These are phyloP conservation scores for Penicillium simplicissimum DNA, from an alignment of 495 filamentous ascomycete genomes.

Conservation along the genomic window DNA sequence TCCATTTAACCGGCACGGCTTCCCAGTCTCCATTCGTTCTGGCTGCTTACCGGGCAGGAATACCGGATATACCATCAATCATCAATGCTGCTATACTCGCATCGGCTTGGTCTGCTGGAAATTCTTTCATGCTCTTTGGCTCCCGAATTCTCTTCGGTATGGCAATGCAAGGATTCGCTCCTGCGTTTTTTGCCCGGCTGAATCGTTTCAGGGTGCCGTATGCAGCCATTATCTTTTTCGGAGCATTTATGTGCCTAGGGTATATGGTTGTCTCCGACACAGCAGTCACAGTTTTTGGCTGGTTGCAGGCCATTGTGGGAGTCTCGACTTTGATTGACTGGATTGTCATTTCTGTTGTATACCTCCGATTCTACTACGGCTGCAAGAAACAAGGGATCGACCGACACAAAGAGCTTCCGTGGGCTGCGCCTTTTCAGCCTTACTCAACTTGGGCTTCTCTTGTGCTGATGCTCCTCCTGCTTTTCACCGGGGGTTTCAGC, in stretches of 20 bases:
- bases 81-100: slow-evolving; percentile 52
- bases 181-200: slow-evolving; percentile 47
- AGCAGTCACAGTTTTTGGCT: slow-evolving; percentile 58
- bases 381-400: slow-evolving; percentile 48
- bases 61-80: slow-evolving; percentile 47
- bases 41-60: slow-evolving; percentile 36
- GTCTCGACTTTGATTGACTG: slow-evolving; percentile 54
- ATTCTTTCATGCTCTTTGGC: slow-evolving; percentile 50
- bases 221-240: slow-evolving; percentile 48
- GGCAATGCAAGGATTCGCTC: slow-evolving; percentile 41
- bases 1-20: slow-evolving; percentile 32
- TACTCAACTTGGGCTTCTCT: slow-evolving; percentile 50
- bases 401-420: slow-evolving; percentile 46
- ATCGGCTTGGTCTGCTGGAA: slow-evolving; percentile 43
- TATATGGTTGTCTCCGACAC: slow-evolving; percentile 55
- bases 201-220: slow-evolving; percentile 62
- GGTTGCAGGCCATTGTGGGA: slow-evolving; percentile 56
- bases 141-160: slow-evolving; percentile 47
- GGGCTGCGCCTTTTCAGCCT: slow-evolving; percentile 51
- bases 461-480: slow-evolving; percentile 47
- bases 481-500: slow-evolving; percentile 30
- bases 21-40: slow-evolving; percentile 57
- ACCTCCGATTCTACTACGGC: slow-evolving; percentile 56
- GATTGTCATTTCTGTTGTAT: slow-evolving; percentile 55
- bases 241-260: slow-evolving; percentile 52